These are phyloP conservation scores for Aspergillus homomorphus DNA, from an alignment of 495 filamentous ascomycete genomes.

Conservation along the genomic window DNA sequence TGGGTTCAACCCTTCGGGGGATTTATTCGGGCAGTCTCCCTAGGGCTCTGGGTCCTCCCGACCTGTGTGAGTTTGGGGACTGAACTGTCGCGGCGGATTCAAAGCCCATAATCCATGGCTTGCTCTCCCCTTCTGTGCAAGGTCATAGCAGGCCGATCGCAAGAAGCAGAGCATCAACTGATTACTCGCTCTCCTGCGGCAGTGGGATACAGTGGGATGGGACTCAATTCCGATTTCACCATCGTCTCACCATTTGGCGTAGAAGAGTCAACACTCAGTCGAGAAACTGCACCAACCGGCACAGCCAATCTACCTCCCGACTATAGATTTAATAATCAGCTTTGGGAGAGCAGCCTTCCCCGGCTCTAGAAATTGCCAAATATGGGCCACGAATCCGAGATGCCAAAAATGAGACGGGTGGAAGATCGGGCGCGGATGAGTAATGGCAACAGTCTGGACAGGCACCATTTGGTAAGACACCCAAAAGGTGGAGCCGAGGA, in stretches of 20 bases:
- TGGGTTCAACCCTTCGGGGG: no score
- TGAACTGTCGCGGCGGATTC: no score
- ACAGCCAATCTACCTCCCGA: not conserved
- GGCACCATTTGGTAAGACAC: constrained; percentile 1
- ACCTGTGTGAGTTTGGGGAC: no score
- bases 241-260: not conserved
- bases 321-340: not conserved
- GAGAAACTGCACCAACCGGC: not conserved
- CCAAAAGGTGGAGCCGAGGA: not conserved
- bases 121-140: no score
- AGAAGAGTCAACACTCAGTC: not conserved
- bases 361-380: not conserved
- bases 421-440: not conserved
- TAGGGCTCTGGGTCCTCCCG: no score
- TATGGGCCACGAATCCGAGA: not conserved
- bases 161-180: not conserved
- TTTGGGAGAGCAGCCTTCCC: not conserved
- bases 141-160: no score
- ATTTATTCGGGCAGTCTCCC: no score
- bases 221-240: not conserved
- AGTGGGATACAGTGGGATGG: not conserved
- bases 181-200: not conserved
- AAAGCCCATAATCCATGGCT: no score
- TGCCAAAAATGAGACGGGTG: not conserved
- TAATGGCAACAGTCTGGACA: not conserved